Evolutionary conservation across 495 filamentous ascomycete species (phyloP).

Genomic region (Ramalina intermedia): DNA sequence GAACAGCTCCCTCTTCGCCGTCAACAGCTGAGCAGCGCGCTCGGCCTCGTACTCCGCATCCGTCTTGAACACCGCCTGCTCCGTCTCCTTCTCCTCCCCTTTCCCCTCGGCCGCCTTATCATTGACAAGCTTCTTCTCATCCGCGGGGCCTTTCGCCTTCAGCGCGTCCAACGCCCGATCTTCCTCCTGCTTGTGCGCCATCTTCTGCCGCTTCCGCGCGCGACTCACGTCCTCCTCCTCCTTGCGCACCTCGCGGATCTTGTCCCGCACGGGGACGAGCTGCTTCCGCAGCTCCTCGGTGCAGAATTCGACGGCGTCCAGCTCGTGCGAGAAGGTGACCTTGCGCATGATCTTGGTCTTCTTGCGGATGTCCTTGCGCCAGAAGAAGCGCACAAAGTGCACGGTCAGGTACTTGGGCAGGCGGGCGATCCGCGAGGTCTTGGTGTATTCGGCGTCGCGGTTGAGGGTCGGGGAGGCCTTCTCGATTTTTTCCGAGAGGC

Average conservation of each 20-base stretch:
- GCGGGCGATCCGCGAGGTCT: conserved; percentile 73
- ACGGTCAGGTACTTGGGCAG: conserved; percentile 91
- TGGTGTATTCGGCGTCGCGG: conserved; percentile 71
- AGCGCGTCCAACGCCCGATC: conserved; percentile 30
- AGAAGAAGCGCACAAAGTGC: conserved; percentile 96
- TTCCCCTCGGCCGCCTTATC: conserved; percentile 40
- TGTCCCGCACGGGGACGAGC: conserved; percentile 81
- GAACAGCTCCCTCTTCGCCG: conserved; percentile 73
- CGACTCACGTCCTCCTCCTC: conserved; percentile 85
- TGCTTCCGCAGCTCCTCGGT: conserved; percentile 72
- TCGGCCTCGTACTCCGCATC: conserved; percentile 86
- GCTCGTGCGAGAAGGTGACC: conserved; percentile 84
- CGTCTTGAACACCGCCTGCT: conserved; percentile 67
- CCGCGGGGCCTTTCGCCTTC: conserved; percentile 35
- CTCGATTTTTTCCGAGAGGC: conserved; percentile 76
- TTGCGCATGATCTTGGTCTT: conserved; percentile 99
- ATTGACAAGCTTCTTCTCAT: conserved; percentile 35
- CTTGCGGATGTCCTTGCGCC: conserved; percentile 86
- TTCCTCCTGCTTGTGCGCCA: conserved; percentile 48
- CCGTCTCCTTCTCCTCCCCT: conserved; percentile 51
- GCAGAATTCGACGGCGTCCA: conserved; percentile 91
- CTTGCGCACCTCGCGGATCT: conserved; percentile 88
- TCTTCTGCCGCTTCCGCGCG: conserved; percentile 73
- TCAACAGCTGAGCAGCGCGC: conserved; percentile 52
- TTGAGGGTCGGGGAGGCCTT: conserved; percentile 70